phyloP scores from a whole-genome alignment of 345 rosid genomes.

The Citrus sp. region DNA sequence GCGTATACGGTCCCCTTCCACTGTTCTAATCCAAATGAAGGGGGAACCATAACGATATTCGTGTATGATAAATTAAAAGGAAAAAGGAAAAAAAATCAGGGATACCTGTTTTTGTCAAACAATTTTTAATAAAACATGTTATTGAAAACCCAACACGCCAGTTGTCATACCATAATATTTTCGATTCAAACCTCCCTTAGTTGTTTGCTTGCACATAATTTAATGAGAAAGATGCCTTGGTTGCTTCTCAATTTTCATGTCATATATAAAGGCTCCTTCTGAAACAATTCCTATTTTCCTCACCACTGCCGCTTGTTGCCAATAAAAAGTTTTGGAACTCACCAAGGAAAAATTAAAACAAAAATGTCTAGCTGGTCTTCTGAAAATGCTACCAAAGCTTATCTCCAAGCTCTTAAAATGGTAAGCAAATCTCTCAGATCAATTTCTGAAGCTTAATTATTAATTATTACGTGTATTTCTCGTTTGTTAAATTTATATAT shows the following conservation, averaged over 20 bases:
- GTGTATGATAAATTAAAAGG: not conserved
- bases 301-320: not conserved
- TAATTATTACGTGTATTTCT: not conserved
- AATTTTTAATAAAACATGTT: not conserved
- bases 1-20: not conserved
- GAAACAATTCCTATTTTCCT: not conserved
- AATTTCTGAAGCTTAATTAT: not conserved
- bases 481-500: not conserved
- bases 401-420: conserved; percentile 46
- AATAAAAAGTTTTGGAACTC: not conserved
- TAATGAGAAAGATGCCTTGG: conserved; percentile 4
- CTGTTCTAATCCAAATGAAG: not conserved
- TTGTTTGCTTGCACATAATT: conserved; percentile 18
- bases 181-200: conserved; percentile 26
- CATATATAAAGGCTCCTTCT: not conserved
- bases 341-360: not conserved
- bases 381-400: conserved; percentile 61
- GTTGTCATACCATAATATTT: conserved; percentile 17
- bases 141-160: conserved; percentile 2
- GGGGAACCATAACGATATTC: not conserved
- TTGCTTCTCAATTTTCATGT: not conserved
- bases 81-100: not conserved
- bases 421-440: conserved; percentile 17
- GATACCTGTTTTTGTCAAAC: conserved; percentile 5
- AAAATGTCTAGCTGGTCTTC: conserved; percentile 47